Conservation (phyloP, 805 yeast species). For the Scheffersomyces lignosus region DNA sequence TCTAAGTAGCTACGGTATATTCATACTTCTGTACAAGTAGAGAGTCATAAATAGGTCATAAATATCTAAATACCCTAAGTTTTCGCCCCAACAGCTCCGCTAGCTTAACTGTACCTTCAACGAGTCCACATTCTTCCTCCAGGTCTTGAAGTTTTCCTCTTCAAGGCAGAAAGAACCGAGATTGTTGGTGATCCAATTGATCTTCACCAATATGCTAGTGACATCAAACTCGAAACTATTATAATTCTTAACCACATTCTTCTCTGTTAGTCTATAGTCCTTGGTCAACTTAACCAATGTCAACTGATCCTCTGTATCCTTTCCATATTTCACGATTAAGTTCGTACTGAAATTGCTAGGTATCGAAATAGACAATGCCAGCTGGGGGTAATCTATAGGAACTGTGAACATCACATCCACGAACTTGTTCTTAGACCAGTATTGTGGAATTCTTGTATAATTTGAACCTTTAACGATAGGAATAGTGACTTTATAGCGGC, state of each 20-base stretch:
- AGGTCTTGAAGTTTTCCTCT: conserved; percentile 6
- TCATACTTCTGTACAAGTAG: no score
- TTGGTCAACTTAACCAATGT: conserved; percentile 16
- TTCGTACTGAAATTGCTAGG: conserved; percentile 32
- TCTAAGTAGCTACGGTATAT: no score
- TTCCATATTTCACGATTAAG: conserved; percentile 24
- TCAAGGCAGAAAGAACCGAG: conserved; percentile 19
- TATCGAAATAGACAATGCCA: conserved; percentile 18
- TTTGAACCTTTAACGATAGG: conserved; percentile 21
- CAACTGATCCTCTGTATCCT: conserved; percentile 11
- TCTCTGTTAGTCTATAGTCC: conserved; percentile 28
- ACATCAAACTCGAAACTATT: conserved; percentile 13
- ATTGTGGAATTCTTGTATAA: conserved; percentile 18
- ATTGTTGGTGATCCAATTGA: conserved; percentile 35
- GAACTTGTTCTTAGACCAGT: conserved; percentile 26
- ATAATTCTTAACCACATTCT: conserved; percentile 25
- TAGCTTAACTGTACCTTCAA: neutral
- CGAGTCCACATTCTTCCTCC: neutral
- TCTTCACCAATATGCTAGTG: conserved; percentile 20
- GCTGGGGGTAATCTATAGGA: conserved; percentile 35
- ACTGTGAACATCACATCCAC: conserved; percentile 34
- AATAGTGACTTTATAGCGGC: conserved; percentile 30
- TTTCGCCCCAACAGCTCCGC: no score
- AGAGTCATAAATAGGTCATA: no score
- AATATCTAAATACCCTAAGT: no score